Percentiles rank a stretch among this genome's conserved stretches.
Evolutionary conservation across 495 filamentous ascomycete species (phyloP).

Genomic region (Filosporella fistucella): DNA sequence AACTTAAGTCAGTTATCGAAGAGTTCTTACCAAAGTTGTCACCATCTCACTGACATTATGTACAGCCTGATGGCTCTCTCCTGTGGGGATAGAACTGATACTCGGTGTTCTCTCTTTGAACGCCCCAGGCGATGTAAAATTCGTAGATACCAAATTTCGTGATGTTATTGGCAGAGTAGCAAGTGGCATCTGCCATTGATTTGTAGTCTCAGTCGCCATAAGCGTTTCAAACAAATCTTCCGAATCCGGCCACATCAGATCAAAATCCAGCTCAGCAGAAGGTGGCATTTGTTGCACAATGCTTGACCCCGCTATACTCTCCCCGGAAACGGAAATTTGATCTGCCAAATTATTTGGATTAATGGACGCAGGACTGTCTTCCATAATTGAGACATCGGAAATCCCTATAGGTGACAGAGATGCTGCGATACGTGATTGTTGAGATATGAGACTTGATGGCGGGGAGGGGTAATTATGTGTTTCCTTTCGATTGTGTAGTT

Average conservation of each 20-base stretch:
- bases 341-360: background rate
- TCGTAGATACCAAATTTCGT: conserved; percentile 25
- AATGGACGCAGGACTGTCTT: conserved; percentile 1
- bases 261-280: conserved; percentile 36
- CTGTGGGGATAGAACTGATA: conserved; percentile 36
- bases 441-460: conserved; percentile 16
- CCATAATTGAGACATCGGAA: conserved; percentile 12
- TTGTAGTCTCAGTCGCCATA: conserved; percentile 36
- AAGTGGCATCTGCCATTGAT: conserved; percentile 44
- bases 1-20: too few relatives aligned
- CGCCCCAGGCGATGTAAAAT: conserved; percentile 31
- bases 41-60: conserved; percentile 45
- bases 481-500: conserved; percentile 35
- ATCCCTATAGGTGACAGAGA: conserved; percentile 27
- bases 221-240: conserved; percentile 44
- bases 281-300: conserved; percentile 24
- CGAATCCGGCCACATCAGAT: conserved; percentile 43
- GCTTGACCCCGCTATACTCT: conserved; percentile 8
- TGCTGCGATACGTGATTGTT: conserved; percentile 21
- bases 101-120: conserved; percentile 36
- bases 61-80: conserved; percentile 42
- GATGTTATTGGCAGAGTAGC: conserved; percentile 38
- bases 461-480: conserved; percentile 24
- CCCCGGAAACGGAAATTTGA: background rate
- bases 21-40: conserved; percentile 36